These are phyloP conservation scores for Beverwykella pulmonaria DNA, from an alignment of 495 filamentous ascomycete species.

Conservation along the genomic window DNA sequence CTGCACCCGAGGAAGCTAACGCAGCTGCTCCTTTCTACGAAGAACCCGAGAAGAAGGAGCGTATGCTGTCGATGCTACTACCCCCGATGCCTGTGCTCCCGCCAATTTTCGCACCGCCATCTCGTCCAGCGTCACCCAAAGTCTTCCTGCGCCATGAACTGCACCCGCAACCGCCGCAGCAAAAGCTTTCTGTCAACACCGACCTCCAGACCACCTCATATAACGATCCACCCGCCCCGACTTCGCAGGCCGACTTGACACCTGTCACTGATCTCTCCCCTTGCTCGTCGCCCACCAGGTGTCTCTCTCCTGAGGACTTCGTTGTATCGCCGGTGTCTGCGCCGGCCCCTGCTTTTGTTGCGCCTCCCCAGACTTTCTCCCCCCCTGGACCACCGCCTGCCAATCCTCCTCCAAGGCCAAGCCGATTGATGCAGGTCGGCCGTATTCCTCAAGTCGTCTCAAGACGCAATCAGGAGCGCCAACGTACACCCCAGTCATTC, in stretches of 20 bases:
- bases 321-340: not conserved
- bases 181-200: conserved; percentile 20
- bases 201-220: not conserved
- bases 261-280: conserved; percentile 31
- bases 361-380: not conserved
- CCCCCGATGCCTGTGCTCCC: conserved; percentile 58
- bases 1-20: conserved; percentile 17
- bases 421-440: conserved; percentile 74
- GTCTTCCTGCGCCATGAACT: conserved; percentile 43
- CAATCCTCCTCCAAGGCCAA: conserved; percentile 39
- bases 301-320: conserved; percentile 6
- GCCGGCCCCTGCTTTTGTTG: not conserved
- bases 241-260: conserved; percentile 17
- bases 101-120: conserved; percentile 46
- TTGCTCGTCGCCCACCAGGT: conserved; percentile 11
- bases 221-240: not conserved
- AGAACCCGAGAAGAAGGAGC: conserved; percentile 9
- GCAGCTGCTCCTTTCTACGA: not conserved
- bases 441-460: conserved; percentile 88
- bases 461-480: conserved; percentile 65
- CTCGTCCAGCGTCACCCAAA: conserved; percentile 49
- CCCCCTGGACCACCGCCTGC: conserved; percentile 43
- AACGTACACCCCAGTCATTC: conserved; percentile 76
- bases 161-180: conserved; percentile 9
- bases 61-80: conserved; percentile 56